These are phyloP conservation scores for Aspergillus jensenii DNA, from an alignment of 2,329 filamentous ascomycete species.

Conservation along the genomic window DNA sequence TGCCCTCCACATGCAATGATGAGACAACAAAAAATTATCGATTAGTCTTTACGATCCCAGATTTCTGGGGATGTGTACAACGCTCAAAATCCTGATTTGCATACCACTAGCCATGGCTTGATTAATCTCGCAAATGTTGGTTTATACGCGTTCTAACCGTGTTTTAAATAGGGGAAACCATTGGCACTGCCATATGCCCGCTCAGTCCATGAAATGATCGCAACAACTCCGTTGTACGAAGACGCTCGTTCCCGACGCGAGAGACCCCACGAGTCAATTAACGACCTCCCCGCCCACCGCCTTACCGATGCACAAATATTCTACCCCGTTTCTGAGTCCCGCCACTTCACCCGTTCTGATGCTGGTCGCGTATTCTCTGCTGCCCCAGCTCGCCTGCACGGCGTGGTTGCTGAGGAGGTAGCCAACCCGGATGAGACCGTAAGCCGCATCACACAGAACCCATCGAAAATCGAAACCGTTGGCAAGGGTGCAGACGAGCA, in stretches of 20 bases:
- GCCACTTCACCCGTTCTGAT: conserved; percentile 64
- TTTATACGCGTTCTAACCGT: not conserved
- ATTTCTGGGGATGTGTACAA: conserved; percentile 55
- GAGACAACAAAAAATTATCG: conserved; percentile 74
- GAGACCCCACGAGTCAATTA: conserved; percentile 59
- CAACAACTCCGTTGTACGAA: conserved; percentile 56
- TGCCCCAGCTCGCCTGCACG: conserved; percentile 38
- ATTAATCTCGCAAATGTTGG: not conserved
- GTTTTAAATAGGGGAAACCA: conserved; percentile 59
- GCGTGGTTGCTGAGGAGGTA: conserved; percentile 21
- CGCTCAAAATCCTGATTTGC: conserved; percentile 49
- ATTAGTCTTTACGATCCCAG: conserved; percentile 99
- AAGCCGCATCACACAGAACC: conserved; percentile 28
- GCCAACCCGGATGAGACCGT: conserved; percentile 36
- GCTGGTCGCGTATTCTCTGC: conserved; percentile 61
- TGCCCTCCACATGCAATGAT: conserved; percentile 52
- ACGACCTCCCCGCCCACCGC: conserved; percentile 62
- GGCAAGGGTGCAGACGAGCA: conserved; percentile 45
- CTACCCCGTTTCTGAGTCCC: conserved; percentile 63
- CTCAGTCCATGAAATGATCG: conserved; percentile 78
- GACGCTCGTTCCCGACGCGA: conserved; percentile 37
- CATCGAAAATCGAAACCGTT: conserved; percentile 39
- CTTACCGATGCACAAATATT: conserved; percentile 58
- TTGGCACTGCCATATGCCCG: conserved; percentile 74
- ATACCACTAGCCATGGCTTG: not conserved